Evolutionary conservation across 202 grass and related monocot species (phyloP), one percentile per base, ranked within the genome.

Genomic region (Carex sylvatica): DNA sequence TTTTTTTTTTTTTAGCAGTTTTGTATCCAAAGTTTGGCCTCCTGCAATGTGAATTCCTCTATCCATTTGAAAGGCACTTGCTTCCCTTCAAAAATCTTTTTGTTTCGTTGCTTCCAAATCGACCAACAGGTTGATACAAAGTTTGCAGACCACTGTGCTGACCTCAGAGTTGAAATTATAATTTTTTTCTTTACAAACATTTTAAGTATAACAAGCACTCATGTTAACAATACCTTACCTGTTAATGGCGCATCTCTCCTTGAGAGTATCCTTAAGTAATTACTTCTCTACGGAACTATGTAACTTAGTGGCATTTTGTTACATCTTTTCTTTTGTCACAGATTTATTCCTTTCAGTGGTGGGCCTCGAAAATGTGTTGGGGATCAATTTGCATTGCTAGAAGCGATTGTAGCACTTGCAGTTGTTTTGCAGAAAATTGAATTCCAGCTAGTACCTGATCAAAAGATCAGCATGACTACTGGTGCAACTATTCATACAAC

Each of bases 341-440:
- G 95, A 83, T 98, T 91, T 88, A 91, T 98, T 70, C 95, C 95
- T 9, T 98, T 98, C 73, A 98, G 95, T 79, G 95, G 95, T 68
- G 95, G 95, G 51, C 95, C 95, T 83, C 95, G 95, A 38, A 98
- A 95, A 90, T 98, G 95, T 89, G 95, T 98, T 59, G 95, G 95
- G 59, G 95, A 98, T 68, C 95, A 98, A 64, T 98, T 98, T 87
- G 92, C 92, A 70, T 88, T 98, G 51, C 79, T 98, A 61, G 95
- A 98, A 93, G 95, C 95, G 80, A 91, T 95, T 74, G 86, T 98
- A 74, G 95, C 90, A 76, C 89, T 98, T 88, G 89, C 95, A 62
- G 84, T 93, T 36, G 86, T 94, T 82, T 52, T 98, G 67, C 92
- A 98, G 80, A 87, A 91, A 80, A 47, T 95, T 69, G 90, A 95